phyloP scores from a whole-genome alignment of 1,139 yeast genomes.

The Komagataea norvegica region DNA sequence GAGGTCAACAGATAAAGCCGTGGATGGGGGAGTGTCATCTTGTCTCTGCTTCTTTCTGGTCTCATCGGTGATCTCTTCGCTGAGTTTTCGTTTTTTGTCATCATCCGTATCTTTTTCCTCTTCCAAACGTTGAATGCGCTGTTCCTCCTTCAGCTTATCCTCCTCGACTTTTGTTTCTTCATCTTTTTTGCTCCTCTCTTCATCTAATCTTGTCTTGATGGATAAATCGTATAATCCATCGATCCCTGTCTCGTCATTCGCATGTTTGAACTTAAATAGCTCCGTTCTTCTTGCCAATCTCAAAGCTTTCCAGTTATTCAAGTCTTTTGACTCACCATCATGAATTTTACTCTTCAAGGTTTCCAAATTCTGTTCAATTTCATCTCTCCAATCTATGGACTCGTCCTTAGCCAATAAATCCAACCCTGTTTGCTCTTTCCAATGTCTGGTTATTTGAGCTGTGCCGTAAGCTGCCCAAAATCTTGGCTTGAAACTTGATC shows the following conservation, averaged over 20 bases:
- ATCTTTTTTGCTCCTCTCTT: constrained; percentile 4
- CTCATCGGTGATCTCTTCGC: constrained; percentile 17
- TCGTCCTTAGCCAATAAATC: constrained; percentile 11
- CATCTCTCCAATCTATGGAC: background rate
- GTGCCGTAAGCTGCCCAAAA: constrained; percentile 24
- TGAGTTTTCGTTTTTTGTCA: constrained; percentile 19
- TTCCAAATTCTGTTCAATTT: constrained; percentile 2
- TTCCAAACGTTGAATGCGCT: constrained; percentile 5
- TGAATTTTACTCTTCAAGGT: constrained; percentile 7
- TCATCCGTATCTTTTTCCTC: constrained; percentile 11
- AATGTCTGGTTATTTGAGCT: constrained; percentile 19
- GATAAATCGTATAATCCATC: constrained; percentile 21
- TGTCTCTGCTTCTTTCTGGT: constrained; percentile 16
- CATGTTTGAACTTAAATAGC: constrained; percentile 20
- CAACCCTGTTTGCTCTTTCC: constrained; percentile 22
- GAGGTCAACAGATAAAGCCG: constrained; percentile 7
- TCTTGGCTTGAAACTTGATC: constrained; percentile 11
- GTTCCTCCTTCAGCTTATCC: constrained; percentile 5
- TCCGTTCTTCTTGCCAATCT: constrained; percentile 17
- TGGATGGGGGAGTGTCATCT: background rate
- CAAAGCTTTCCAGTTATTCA: constrained; percentile 24
- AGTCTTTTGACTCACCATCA: constrained; percentile 8
- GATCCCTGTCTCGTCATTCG: constrained; percentile 20
- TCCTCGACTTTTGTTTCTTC: constrained; percentile 1
- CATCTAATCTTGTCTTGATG: constrained; percentile 16